Evolutionary conservation across 352 stramenopile genomes (phyloP), one percentile per base, ranked within the genome.

Genomic region (Globisporangium emineosum): DNA sequence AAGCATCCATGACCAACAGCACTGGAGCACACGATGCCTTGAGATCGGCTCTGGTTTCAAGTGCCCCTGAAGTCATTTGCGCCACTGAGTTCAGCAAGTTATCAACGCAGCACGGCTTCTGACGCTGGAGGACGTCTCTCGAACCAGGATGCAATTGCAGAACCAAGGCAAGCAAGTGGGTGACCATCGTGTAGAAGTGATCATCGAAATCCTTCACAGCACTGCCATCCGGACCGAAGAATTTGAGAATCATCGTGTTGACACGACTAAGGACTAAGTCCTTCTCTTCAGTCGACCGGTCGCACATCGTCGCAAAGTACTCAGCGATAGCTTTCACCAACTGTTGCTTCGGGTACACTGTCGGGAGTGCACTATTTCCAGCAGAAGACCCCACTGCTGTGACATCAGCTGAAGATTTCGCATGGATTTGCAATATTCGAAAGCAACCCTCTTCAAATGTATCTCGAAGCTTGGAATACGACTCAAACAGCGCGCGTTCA

Each of bases 111-210:
- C 67, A 80, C 30, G 78, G 70, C 10, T 63, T 66, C 37, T 89
- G 73, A 49, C 66, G 64, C 60, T 79, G 65, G 60, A 83, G 71
- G 8, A 77, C 68, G 7, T 60, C 40, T 47, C 79, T 72, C 5
- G 78, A 76, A 6, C 71, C 67, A 8, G 67, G 53, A 57, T 93
- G 82, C 12, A 89, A 57, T 32, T 86, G 84, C 49, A 95, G 67
- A 10, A 95, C 62, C 19, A 93, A 72, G 3, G 86, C 86, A 29
- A 95, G 64, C 50, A 95, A 51, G 67, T 95, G 86, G 29, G 76
- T 66, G 17, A 86, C 35, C 66, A 87, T 81, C 12, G 77, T 79
- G 29, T 89, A 74, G 49, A 75, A 70, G 0, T 51, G 35, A 51
- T 69, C 73, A 9, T 76, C 67, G 10, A n/a, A 40, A 0, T 60